Evolutionary conservation across 2,329 filamentous ascomycete species (phyloP), one percentile per base, ranked within the genome.

Genomic region (Fusarium stilboides): DNA sequence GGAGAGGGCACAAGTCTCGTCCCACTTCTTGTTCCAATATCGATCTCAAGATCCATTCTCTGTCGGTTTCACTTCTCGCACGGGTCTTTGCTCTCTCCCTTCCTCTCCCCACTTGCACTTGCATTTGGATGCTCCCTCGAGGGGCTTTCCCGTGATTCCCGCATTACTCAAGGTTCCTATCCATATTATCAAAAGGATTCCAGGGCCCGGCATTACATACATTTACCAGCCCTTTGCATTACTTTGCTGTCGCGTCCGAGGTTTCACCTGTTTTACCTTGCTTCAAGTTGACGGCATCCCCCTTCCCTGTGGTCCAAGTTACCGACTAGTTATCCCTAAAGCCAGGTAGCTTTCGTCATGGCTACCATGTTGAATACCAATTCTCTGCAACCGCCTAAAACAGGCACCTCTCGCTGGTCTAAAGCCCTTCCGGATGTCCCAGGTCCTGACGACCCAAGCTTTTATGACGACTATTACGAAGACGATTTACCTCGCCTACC

Each of bases 341-440:
- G 37, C 10, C 19, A 19, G 19, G 20, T n/a, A 58, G 50, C 56
- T 57, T 64, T 57, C 62, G 53, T 57, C 69, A 68, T 72, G 58
- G 57, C 70, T 58, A 61, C 68, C 68, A 75, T 70, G 72, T 51
- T 74, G 44, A 71, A 63, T 55, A 33, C 60, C 62, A 62, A 52
- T 56, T 68, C 69, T 59, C 69, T 75, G 54, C 66, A 73, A 59
- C 73, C 68, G 58, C 74, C 74, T 71, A 78, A 75, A 74, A 77
- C 74, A 67, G 84, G 84, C 71, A 79, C 81, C 56, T 88, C 86
- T 71, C 85, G 86, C 76, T 87, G 86, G 78, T 88, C 86, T 74
- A 89, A 89, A 78, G 86, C 85, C 34, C 79, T 89, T 68, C 87
- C 86, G 34, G 79, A 81, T 57, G 84, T 85, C 73, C 85, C 86